Evolutionary conservation across 495 filamentous ascomycete genomes (phyloP).

Genomic region (Schizothecium vesticola): DNA sequence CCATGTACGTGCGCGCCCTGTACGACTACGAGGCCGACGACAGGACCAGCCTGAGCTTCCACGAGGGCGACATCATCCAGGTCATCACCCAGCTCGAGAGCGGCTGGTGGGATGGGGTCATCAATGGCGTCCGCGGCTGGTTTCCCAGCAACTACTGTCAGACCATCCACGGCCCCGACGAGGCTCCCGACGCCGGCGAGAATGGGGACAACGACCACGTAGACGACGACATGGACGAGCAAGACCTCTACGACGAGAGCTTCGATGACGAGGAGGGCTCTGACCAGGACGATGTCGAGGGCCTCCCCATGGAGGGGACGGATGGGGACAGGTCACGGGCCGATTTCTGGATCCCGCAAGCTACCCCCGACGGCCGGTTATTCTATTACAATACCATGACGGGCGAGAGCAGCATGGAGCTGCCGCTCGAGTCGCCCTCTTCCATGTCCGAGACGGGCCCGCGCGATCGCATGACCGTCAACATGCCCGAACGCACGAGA

Average conservation of each 20-base stretch:
- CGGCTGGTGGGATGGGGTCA: slow-evolving; percentile 98
- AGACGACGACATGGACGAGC: slow-evolving; percentile 61
- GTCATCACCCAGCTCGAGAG: slow-evolving; percentile 96
- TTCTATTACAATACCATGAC: slow-evolving; percentile 98
- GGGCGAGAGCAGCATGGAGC: slow-evolving; percentile 83
- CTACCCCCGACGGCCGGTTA: slow-evolving; percentile 86
- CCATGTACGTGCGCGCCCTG: slow-evolving; percentile 88
- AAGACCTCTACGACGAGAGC: slow-evolving; percentile 38
- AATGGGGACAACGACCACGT: slow-evolving; percentile 65
- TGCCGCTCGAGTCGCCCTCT: slow-evolving; percentile 86
- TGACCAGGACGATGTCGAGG: slow-evolving; percentile 46
- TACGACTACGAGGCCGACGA: slow-evolving; percentile 98
- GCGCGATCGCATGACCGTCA: slow-evolving; percentile 78
- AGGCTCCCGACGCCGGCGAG: slow-evolving; percentile 50
- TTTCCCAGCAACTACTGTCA: slow-evolving; percentile 99
- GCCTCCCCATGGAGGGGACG: slow-evolving; percentile 64
- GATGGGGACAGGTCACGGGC: slow-evolving; percentile 74
- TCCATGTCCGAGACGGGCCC: slow-evolving; percentile 78
- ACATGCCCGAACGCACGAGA: slow-evolving; percentile 82
- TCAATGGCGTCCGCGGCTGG: slow-evolving; percentile 90
- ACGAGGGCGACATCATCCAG: slow-evolving; percentile 91
- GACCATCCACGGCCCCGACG: slow-evolving; percentile 68
- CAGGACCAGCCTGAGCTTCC: slow-evolving; percentile 92
- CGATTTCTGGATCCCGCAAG: slow-evolving; percentile 97
- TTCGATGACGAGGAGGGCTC: slow-evolving; percentile 28